Evolutionary conservation across 768 basidiomycete genomes (phyloP).

Genomic region (Termitomyces sp.): DNA sequence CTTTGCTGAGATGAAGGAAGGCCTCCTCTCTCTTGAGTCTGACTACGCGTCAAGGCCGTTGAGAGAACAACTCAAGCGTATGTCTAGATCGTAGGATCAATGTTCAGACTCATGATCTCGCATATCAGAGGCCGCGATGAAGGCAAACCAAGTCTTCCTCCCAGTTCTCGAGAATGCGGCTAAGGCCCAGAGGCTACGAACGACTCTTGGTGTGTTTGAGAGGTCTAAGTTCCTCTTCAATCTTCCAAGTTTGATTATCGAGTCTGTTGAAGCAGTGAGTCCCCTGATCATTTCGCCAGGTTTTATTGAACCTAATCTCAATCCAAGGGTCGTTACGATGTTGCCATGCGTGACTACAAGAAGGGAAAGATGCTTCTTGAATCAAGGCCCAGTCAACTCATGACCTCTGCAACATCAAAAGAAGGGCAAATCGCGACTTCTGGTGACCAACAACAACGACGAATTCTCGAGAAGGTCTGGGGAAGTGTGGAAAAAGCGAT

Average conservation of each 20-base stretch:
- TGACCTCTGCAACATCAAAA: constrained; percentile 64
- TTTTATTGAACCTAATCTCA: background rate
- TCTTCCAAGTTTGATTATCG: constrained; percentile 86
- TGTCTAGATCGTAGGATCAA: constrained; percentile 15
- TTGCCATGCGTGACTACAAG: constrained; percentile 93
- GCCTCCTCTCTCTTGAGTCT: constrained; percentile 67
- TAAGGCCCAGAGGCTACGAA: constrained; percentile 89
- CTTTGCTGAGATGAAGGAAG: constrained; percentile 91
- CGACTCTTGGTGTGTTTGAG: constrained; percentile 93
- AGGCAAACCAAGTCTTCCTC: constrained; percentile 93
- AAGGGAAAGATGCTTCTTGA: constrained; percentile 92
- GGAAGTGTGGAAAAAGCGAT: constrained; percentile 91
- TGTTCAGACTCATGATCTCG: background rate
- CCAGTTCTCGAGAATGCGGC: constrained; percentile 94
- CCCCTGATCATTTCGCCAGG: background rate
- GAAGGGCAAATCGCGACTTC: constrained; percentile 46
- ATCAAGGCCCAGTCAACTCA: constrained; percentile 81
- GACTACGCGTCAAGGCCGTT: constrained; percentile 85
- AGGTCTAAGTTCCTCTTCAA: constrained; percentile 98
- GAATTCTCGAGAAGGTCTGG: constrained; percentile 97
- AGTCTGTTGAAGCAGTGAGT: constrained; percentile 84
- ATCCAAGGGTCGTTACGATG: constrained; percentile 84
- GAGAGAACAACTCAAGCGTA: constrained; percentile 83
- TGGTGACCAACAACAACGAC: constrained; percentile 77
- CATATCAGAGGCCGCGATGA: constrained; percentile 74